Conservation (phyloP, 768 basidiomycete genomes). For the Leccinum disarticulatum region DNA sequence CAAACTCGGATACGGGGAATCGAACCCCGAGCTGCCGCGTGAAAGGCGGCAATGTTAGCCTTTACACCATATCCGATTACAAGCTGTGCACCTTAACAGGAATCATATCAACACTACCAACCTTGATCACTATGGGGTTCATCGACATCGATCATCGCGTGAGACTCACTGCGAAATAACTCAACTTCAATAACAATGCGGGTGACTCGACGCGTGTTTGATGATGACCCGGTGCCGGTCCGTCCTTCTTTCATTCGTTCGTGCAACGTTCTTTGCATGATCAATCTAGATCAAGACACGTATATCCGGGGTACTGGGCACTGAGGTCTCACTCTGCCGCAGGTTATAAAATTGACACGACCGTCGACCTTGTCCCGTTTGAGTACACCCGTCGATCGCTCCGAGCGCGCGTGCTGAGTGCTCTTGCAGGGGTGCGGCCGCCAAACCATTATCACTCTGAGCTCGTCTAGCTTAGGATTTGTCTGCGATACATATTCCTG, state of each 20-base stretch:
- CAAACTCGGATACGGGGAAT: slow-evolving; percentile 33
- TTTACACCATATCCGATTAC: slow-evolving; percentile 57
- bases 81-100: neutral
- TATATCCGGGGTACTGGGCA: too few relatives aligned
- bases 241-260: neutral
- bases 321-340: neutral
- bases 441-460: neutral
- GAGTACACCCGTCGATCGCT: neutral
- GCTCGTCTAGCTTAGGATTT: neutral
- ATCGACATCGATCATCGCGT: neutral
- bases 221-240: neutral
- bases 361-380: too few relatives aligned
- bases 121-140: too few relatives aligned
- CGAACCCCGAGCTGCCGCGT: slow-evolving; percentile 45
- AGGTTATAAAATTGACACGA: neutral
- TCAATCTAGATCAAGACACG: neutral
- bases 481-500: neutral
- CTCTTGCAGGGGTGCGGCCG: neutral
- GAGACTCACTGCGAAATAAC: neutral
- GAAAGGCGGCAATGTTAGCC: slow-evolving; percentile 69
- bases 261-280: neutral
- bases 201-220: neutral
- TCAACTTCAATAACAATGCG: neutral
- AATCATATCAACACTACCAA: neutral
- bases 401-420: neutral